A percentile compares a stretch with the other conserved stretches of the same genome.
These are phyloP conservation scores for Lipomyces anomalus DNA, from an alignment of 805 yeast species.

Conservation along the genomic window DNA sequence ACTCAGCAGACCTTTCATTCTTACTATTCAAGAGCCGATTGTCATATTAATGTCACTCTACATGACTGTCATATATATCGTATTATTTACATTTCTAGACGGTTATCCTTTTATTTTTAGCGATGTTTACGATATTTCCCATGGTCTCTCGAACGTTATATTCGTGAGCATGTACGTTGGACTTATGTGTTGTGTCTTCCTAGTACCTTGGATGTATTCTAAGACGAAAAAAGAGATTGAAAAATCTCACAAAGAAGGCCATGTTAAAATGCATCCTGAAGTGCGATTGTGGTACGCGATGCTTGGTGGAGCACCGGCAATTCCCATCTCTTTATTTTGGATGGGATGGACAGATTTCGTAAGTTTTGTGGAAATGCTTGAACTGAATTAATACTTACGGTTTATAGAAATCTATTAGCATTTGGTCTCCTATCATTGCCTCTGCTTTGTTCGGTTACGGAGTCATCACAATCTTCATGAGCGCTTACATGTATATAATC, in stretches of 20 bases:
- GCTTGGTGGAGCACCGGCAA: conserved; percentile 45
- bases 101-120: conserved; percentile 53
- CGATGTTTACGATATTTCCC: conserved; percentile 42
- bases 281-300: conserved; percentile 45
- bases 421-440: conserved; percentile 48
- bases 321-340: conserved; percentile 46
- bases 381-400: conserved; percentile 48
- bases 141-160: conserved; percentile 14
- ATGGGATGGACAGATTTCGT: conserved; percentile 49
- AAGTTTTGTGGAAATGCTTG: too few relatives aligned
- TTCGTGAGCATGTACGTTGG: conserved; percentile 17
- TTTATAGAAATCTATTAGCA: conserved; percentile 9
- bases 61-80: conserved; percentile 51
- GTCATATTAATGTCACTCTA: conserved; percentile 49
- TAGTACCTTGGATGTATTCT: conserved; percentile 12
- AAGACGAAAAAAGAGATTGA: conserved; percentile 8
- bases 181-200: conserved; percentile 6
- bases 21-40: conserved; percentile 51
- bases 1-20: conserved; percentile 47
- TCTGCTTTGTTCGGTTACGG: conserved; percentile 44
- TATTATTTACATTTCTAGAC: conserved; percentile 53
- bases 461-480: conserved; percentile 37
- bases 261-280: conserved; percentile 39
- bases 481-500: conserved; percentile 38
- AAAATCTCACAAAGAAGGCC: conserved; percentile 9